Base-by-base conservation (phyloP, 2,329 filamentous ascomycete genomes). In the Arthrobotrys sinensis region DNA sequence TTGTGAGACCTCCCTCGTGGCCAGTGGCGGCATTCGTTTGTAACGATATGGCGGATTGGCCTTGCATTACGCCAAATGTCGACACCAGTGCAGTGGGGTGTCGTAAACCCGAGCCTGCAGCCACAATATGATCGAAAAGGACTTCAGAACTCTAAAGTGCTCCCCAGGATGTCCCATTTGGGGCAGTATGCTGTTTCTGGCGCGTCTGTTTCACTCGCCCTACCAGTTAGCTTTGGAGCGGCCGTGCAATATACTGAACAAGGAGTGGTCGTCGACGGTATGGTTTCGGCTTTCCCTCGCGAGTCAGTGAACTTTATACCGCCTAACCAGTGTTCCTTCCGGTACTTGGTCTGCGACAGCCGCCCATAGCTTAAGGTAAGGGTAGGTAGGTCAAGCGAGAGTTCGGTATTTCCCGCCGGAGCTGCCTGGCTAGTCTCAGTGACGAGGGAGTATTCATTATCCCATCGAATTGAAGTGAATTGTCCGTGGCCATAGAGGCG, bases 291-390 rank as follows among this genome's bases (percentile, higher is more conserved):
- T 67, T 71, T 57, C 52, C 57, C 60, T 66, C 60, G 43, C 73
- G 66, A 78, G 75, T 72, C 75, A 78, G 75, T 11, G 67, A 78
- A 78, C 67, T 68, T 72, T 78, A 72, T 72, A 67, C 62, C 34
- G 60, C 64, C 68, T 62, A 16, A 14, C 32, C 62, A 63, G 64
- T 38, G 36, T 63, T 70, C 55, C 43, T 64, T 66, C 63, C 46
- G 38, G 66, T 50, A 12, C 34, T 50, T 53, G 72, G 32, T 53
- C 24, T 72, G 43, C 62, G 62, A 78, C 62, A 72, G 52, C 65
- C 65, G 66, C 60, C 53, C 36, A 43, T 77, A 46, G 45, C 67
- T 72, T 14, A 43, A 72, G 45, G 52, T 71, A 55, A 78, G 67
- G 67, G 55, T 60, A 72, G 75, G 67, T 68, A 72, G 75, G 67